These are phyloP conservation scores for Mycena vulgaris DNA, from an alignment of 768 basidiomycete genomes.

Conservation along the genomic window DNA sequence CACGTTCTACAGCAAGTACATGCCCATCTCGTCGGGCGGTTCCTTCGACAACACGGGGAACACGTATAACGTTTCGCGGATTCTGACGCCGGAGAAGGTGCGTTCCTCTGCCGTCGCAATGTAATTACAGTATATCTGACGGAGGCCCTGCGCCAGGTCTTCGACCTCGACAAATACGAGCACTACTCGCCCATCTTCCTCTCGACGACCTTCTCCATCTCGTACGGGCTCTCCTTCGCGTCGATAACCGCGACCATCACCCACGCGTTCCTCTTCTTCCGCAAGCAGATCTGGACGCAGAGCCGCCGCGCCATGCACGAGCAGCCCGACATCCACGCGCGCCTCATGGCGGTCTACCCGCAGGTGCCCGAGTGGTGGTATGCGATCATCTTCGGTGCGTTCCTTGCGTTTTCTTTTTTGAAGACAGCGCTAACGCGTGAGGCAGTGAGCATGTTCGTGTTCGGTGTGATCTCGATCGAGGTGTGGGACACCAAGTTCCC, in stretches of 20 bases:
- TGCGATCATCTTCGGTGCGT: slow-evolving; percentile 64
- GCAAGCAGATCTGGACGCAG: slow-evolving; percentile 85
- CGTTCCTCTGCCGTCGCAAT: slow-evolving; percentile 16
- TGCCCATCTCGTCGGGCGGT: slow-evolving; percentile 76
- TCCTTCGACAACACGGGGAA: slow-evolving; percentile 77
- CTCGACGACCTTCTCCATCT: slow-evolving; percentile 81
- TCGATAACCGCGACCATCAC: slow-evolving; percentile 82
- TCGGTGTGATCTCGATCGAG: slow-evolving; percentile 68
- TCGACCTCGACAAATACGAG: slow-evolving; percentile 70
- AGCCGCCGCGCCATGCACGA: slow-evolving; percentile 80
- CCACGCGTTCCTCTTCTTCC: slow-evolving; percentile 82
- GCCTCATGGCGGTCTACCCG: slow-evolving; percentile 82
- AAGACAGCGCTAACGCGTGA: not conserved
- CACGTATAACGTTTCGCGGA: slow-evolving; percentile 69
- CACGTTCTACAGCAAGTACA: slow-evolving; percentile 68
- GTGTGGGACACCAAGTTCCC: slow-evolving; percentile 68
- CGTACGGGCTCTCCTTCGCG: slow-evolving; percentile 85
- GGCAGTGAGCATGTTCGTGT: slow-evolving; percentile 57
- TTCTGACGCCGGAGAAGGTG: slow-evolving; percentile 63
- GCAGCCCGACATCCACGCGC: slow-evolving; percentile 89
- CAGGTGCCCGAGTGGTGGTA: slow-evolving; percentile 89
- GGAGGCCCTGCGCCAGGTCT: slow-evolving; percentile 49
- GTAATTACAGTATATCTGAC: too few species aligned
- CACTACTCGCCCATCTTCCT: slow-evolving; percentile 76
- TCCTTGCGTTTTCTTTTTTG: not conserved